A percentile compares a stretch with the other conserved stretches of the same genome.
These are phyloP conservation scores for Claviceps fusiformis DNA, from an alignment of 2,329 filamentous ascomycete genomes.

Conservation along the genomic window DNA sequence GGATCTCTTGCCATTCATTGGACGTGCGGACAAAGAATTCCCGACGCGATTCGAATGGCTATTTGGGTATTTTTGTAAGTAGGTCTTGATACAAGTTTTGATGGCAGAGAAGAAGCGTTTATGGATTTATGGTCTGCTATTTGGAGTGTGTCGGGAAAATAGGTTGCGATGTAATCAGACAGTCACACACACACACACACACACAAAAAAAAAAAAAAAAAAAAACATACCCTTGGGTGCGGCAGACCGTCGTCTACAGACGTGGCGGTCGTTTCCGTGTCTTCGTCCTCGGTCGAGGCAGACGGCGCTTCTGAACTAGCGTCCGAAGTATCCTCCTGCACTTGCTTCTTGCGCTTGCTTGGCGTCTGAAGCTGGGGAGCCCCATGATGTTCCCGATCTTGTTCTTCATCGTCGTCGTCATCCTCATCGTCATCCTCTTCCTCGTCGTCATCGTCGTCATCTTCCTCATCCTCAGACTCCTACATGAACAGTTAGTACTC, in stretches of 20 bases:
- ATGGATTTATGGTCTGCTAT: too few species aligned
- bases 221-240: slow-evolving; percentile 41
- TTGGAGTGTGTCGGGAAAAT: neutral
- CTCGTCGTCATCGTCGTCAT: slow-evolving; percentile 15
- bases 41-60: slow-evolving; percentile 78
- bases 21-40: slow-evolving; percentile 88
- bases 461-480: slow-evolving; percentile 44
- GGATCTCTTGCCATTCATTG: slow-evolving; percentile 77
- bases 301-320: slow-evolving; percentile 21
- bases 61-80: slow-evolving; percentile 26
- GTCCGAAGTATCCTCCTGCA: slow-evolving; percentile 30
- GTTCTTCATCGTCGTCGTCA: slow-evolving; percentile 37
- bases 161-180: neutral
- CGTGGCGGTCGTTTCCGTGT: slow-evolving; percentile 33
- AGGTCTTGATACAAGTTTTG: neutral
- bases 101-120: too few species aligned
- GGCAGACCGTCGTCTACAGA: slow-evolving; percentile 62
- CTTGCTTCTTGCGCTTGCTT: slow-evolving; percentile 46
- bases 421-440: slow-evolving; percentile 45
- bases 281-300: slow-evolving; percentile 28
- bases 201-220: neutral
- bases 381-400: slow-evolving; percentile 27
- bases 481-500: slow-evolving; percentile 15
- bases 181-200: too few species aligned
- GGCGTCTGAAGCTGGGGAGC: slow-evolving; percentile 32